Evolutionary conservation across 345 rosid species (phyloP).

Genomic region (Eucalyptus regnans): DNA sequence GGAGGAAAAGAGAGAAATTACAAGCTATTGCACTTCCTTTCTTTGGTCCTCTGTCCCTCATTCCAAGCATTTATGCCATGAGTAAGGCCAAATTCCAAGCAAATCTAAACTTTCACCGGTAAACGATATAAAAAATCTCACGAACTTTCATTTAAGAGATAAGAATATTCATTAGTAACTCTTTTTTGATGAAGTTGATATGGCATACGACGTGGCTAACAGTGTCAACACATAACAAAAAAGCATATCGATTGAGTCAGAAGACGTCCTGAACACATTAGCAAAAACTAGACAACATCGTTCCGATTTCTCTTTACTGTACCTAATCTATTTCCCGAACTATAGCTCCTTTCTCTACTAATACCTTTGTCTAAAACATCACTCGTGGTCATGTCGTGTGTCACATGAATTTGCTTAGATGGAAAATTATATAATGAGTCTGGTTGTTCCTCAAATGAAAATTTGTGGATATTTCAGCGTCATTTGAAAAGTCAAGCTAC

Average conservation of each 20-base stretch:
- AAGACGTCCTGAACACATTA: fast-evolving
- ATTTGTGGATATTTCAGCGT: neutral
- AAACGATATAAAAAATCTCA: neutral
- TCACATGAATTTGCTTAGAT: neutral
- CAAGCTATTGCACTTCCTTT: neutral
- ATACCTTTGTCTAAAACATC: neutral
- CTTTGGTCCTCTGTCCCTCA: neutral
- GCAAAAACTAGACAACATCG: neutral
- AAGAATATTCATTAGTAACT: neutral
- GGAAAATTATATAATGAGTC: neutral
- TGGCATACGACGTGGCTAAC: neutral
- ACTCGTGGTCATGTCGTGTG: neutral
- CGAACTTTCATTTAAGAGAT: neutral
- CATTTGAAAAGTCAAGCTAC: neutral
- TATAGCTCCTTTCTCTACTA: neutral
- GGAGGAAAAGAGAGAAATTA: neutral
- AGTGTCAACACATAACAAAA: neutral
- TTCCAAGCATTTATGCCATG: neutral
- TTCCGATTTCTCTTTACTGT: neutral
- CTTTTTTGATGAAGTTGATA: neutral
- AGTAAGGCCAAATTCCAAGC: neutral
- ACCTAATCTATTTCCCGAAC: neutral
- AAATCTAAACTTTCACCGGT: neutral
- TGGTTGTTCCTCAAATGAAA: neutral
- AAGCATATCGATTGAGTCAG: neutral